Conservation (phyloP, 2,329 filamentous ascomycete genomes). For the Verticillium nonalfalfae region DNA sequence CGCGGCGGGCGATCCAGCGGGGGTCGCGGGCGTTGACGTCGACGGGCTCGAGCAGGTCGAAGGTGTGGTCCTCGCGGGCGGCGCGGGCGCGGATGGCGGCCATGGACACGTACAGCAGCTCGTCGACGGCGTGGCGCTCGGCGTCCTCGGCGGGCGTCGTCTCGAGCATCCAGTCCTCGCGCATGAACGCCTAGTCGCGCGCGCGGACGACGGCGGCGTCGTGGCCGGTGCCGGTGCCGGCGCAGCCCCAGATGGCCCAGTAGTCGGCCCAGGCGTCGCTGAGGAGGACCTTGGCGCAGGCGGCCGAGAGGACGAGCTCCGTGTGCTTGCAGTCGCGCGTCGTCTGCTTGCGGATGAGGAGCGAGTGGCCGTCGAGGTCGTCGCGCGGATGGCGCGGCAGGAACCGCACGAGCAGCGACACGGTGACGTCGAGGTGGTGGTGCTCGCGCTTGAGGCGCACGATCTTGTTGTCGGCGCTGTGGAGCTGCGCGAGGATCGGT, state of each 20-base stretch:
- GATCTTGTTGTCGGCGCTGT: not conserved
- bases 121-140: not conserved
- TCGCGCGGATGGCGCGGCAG: not conserved
- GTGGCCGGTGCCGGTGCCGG: not conserved
- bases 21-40: too few species aligned
- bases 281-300: not conserved
- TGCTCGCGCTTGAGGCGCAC: not conserved
- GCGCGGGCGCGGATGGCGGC: not conserved
- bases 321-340: not conserved
- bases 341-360: not conserved
- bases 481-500: not conserved
- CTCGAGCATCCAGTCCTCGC: not conserved
- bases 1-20: too few species aligned
- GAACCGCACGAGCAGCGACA: slow-evolving; percentile 1
- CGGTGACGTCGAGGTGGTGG: not conserved
- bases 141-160: not conserved
- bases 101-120: not conserved
- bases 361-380: not conserved
- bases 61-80: not conserved
- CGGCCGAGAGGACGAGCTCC: not conserved
- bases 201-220: not conserved
- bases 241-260: not conserved
- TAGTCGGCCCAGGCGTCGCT: not conserved
- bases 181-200: not conserved
- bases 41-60: too few species aligned